A percentile compares a stretch with the other conserved stretches of the same genome.
These are phyloP conservation scores for Lactarius psammicola DNA, from an alignment of 768 basidiomycete genomes.

Conservation along the genomic window DNA sequence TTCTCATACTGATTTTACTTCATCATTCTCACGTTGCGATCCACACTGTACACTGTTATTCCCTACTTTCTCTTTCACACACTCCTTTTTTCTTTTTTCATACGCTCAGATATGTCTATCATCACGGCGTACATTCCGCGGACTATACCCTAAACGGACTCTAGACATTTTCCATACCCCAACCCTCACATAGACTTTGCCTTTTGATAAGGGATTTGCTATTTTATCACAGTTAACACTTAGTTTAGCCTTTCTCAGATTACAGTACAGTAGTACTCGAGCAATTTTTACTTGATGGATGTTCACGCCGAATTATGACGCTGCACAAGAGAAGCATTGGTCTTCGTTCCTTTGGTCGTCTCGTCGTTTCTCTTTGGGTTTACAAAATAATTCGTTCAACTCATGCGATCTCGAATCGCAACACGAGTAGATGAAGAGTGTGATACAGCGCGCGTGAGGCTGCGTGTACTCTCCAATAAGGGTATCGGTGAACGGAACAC, in stretches of 20 bases:
- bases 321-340: not conserved
- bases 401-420: not conserved
- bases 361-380: not conserved
- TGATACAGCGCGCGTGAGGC: too few relatives aligned
- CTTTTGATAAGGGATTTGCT: not conserved
- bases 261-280: not conserved
- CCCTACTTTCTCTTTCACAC: not conserved
- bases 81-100: not conserved
- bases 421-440: too few relatives aligned
- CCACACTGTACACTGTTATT: too few relatives aligned
- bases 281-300: not conserved
- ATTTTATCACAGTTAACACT: not conserved
- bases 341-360: not conserved
- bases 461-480: too few relatives aligned
- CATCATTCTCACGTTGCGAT: not conserved
- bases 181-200: not conserved
- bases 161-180: not conserved
- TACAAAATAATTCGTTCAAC: not conserved
- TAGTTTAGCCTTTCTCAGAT: not conserved
- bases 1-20: slow-evolving; percentile 52
- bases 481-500: too few relatives aligned
- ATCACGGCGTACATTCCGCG: too few relatives aligned
- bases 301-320: not conserved
- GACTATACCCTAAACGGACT: not conserved
- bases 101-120: not conserved